phyloP scores from a whole-genome alignment of 441 rosid species.

The Syzygium malaccense region DNA sequence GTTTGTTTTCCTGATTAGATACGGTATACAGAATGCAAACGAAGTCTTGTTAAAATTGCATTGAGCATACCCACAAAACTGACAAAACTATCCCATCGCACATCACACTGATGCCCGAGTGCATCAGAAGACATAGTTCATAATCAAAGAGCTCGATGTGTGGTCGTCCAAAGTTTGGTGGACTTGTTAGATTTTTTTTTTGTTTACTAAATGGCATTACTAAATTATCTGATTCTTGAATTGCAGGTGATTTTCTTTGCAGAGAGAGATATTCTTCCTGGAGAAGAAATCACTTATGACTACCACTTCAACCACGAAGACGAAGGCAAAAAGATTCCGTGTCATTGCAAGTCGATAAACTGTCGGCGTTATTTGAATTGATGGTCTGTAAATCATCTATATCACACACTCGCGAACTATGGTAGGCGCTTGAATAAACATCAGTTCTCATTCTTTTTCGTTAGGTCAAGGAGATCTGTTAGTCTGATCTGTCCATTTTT shows the following conservation, averaged over 20 bases:
- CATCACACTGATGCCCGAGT: not conserved
- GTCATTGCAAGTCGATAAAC: conserved; percentile 46
- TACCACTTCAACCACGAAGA: conserved; percentile 51
- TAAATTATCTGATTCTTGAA: not conserved
- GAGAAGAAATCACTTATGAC: conserved; percentile 56
- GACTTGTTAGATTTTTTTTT: not conserved
- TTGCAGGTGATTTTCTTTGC: conserved; percentile 51
- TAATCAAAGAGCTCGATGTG: not conserved
- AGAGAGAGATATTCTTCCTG: conserved; percentile 47
- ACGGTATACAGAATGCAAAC: not conserved
- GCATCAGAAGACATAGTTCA: not conserved
- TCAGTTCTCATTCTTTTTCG: not conserved
- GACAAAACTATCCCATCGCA: not conserved
- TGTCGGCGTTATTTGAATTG: conserved; percentile 51
- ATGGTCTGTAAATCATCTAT: not conserved
- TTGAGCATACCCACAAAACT: not conserved
- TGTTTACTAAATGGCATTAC: not conserved
- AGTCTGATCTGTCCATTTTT: not conserved
- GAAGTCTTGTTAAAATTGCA: not conserved
- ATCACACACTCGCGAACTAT: not conserved
- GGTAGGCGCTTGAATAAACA: not conserved
- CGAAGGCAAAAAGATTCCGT: conserved; percentile 51
- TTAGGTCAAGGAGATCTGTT: not conserved
- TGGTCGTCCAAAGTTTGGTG: not conserved
- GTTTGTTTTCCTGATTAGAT: not conserved